Evolutionary conservation across 1,284 basidiomycete species (phyloP).

Genomic region (Fomes fomentarius): DNA sequence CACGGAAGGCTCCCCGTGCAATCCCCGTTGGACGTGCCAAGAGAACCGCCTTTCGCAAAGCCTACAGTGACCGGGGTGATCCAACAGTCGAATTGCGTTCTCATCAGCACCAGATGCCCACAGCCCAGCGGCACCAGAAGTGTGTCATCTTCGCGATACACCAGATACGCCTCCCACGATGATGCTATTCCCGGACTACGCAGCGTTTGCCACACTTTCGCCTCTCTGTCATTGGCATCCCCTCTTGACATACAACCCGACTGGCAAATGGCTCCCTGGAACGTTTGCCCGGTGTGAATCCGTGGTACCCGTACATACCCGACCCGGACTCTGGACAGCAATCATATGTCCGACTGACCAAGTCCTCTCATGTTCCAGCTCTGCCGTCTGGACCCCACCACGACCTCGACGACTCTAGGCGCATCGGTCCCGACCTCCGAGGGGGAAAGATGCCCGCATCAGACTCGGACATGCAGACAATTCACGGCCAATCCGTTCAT

Average conservation of each 20-base stretch:
- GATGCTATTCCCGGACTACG: constrained; percentile 1
- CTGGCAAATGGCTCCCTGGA: too few relatives aligned
- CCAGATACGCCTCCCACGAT: not conserved
- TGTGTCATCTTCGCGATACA: not conserved
- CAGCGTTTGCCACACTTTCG: not conserved
- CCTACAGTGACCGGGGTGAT: too few relatives aligned
- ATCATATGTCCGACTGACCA: not conserved
- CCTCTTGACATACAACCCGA: not conserved
- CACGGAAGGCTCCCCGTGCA: not conserved
- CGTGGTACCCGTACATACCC: too few relatives aligned
- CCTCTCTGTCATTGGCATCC: not conserved
- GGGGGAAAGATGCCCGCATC: too few relatives aligned
- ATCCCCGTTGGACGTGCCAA: too few relatives aligned
- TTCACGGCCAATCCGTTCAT: too few relatives aligned
- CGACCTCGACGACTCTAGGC: constrained; percentile 1
- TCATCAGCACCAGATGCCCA: constrained; percentile 6
- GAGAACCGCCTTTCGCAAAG: too few relatives aligned
- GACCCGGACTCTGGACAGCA: not conserved
- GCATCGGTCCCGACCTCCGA: constrained; percentile 6
- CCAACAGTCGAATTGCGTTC: not conserved
- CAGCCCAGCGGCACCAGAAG: not conserved
- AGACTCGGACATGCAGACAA: too few relatives aligned
- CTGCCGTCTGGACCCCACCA: too few relatives aligned
- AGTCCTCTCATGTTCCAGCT: not conserved
- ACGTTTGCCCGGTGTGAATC: too few relatives aligned